Conservation (phyloP, 2,329 filamentous ascomycete genomes). For the Pseudogymnoascus sp. region DNA sequence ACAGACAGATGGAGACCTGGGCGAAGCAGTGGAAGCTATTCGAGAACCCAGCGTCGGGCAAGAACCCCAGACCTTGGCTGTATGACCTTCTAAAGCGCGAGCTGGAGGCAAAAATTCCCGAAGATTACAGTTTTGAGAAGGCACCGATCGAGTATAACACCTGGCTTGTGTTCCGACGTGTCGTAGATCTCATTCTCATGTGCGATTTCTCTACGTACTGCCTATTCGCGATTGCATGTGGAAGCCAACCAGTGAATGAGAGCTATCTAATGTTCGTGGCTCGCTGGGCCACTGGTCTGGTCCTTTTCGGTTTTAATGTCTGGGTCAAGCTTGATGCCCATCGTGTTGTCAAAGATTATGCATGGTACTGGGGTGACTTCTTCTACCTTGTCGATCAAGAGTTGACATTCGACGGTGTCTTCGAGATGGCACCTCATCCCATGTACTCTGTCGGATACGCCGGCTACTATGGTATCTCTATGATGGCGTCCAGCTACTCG, state of each 20-base stretch:
- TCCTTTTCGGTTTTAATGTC: constrained; percentile 84
- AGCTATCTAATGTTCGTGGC: constrained; percentile 56
- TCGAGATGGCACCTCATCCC: constrained; percentile 96
- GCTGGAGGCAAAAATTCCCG: constrained; percentile 86
- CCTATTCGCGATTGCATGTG: constrained; percentile 87
- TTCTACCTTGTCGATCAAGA: constrained; percentile 98
- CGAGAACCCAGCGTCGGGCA: constrained; percentile 69
- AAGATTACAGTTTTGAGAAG: constrained; percentile 87
- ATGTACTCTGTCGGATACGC: constrained; percentile 99
- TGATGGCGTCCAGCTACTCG: constrained; percentile 97
- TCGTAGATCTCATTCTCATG: constrained; percentile 96
- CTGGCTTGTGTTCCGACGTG: constrained; percentile 90
- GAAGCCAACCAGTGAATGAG: constrained; percentile 66
- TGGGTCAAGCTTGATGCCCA: constrained; percentile 99
- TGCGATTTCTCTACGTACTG: constrained; percentile 98
- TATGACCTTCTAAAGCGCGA: constrained; percentile 81
- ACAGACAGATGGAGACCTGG: constrained; percentile 79
- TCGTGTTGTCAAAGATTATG: constrained; percentile 95
- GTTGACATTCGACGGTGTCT: constrained; percentile 95
- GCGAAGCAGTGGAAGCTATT: constrained; percentile 80
- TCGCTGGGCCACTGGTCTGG: constrained; percentile 72
- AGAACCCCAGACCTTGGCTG: constrained; percentile 73
- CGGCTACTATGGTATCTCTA: constrained; percentile 95
- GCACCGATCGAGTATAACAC: constrained; percentile 98
- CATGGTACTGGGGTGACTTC: constrained; percentile 99